Base-by-base conservation (phyloP, 371 early-diverging fungal genomes). In the Blastocladiella emersonii region DNA sequence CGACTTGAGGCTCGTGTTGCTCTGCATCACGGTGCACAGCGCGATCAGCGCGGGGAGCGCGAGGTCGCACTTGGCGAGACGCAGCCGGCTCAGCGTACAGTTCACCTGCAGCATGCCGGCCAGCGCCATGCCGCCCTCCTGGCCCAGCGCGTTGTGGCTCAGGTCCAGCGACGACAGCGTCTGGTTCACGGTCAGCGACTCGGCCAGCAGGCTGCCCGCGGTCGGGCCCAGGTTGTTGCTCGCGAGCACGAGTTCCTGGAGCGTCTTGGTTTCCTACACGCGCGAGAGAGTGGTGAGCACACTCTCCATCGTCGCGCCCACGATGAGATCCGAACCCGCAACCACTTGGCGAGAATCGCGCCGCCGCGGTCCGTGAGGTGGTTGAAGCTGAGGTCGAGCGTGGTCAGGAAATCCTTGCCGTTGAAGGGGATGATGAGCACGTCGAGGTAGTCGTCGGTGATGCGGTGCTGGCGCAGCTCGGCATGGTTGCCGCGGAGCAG, bases 71-170 rank as follows among this genome's bases (percentile, higher is more conserved):
- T 30, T n/a, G 17, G 10, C 15, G 13, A 62, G 10, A 1, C 30
- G 8, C 0, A 62, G 62, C 0, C 25, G 12, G 8, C 8, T 27
- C 27, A 62, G 56, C 1, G 32, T 51, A 1, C 61, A 34, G 61
- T 62, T 62, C 32, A 62, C 61, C 27, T 62, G 48, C 17, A 62
- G 61, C 62, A 60, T 34, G 48, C 39, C 27, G 17, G 62, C 62
- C 0, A 62, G 30, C 8, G 53, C 62, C 13, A 35, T 32, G 27
- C 35, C 56, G 62, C 62, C 53, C 1, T 62, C 62, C 15, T 61
- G 10, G 3, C 56, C 62, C 1, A 62, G n/a, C 12, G 23, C 15
- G 30, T 62, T 62, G 34, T 48, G 36, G 30, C 61, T 34, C 30
- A 62, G 8, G 62, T 60, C 61, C 12, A 62, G 25, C 43, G 37